Evolutionary conservation across 2,329 filamentous ascomycete genomes (phyloP).

Genomic region (Fusarium illudens): DNA sequence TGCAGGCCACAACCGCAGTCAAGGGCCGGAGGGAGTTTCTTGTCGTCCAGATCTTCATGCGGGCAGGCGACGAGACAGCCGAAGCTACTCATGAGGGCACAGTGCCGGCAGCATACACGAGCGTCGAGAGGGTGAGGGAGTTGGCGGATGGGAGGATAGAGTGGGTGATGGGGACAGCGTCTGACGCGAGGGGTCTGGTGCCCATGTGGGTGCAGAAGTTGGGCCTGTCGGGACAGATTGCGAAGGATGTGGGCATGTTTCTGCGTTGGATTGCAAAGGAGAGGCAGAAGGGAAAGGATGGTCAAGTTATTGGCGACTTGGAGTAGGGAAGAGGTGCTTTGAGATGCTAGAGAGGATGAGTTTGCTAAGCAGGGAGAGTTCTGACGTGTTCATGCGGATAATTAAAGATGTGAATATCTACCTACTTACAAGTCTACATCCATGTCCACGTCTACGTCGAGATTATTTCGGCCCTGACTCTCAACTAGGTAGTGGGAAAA

Average conservation of each 20-base stretch:
- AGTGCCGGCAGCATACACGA: slow-evolving; percentile 69
- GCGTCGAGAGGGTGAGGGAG: slow-evolving; percentile 68
- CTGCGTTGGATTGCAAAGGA: slow-evolving; percentile 66
- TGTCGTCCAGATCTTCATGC: slow-evolving; percentile 65
- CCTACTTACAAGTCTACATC: not conserved
- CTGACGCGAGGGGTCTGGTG: slow-evolving; percentile 72
- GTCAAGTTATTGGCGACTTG: slow-evolving; percentile 13
- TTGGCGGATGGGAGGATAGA: slow-evolving; percentile 59
- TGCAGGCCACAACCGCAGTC: slow-evolving; percentile 66
- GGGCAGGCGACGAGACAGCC: slow-evolving; percentile 44
- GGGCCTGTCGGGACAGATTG: slow-evolving; percentile 68
- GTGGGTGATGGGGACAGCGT: slow-evolving; percentile 82
- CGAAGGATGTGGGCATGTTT: slow-evolving; percentile 77
- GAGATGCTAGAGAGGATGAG: not conserved
- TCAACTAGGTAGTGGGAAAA: not conserved
- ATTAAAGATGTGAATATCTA: not conserved
- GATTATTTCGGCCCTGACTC: not conserved
- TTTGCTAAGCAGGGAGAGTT: not conserved
- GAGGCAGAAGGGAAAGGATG: slow-evolving; percentile 45
- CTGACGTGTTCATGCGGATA: not conserved
- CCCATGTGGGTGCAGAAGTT: slow-evolving; percentile 73
- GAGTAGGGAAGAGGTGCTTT: not conserved
- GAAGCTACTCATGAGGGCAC: slow-evolving; percentile 54
- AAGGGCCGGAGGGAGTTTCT: slow-evolving; percentile 58
- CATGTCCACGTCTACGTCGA: not conserved